Evolutionary conservation across 345 rosid species (phyloP).

Genomic region (Lenwebbia sp.): DNA sequence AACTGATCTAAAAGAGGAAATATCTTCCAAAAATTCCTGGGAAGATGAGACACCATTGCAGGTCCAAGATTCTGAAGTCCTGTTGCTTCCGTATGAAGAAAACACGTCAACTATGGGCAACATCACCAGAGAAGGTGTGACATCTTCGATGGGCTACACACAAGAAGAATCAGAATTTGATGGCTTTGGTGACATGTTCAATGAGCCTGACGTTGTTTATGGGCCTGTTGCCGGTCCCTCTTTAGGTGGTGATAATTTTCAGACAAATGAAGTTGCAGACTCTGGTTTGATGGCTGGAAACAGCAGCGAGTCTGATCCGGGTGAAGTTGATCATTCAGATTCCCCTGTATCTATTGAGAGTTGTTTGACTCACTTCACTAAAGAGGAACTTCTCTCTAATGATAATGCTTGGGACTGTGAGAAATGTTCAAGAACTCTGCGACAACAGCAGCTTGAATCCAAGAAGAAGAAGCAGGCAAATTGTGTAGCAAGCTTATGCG

Average conservation of each 20-base stretch:
- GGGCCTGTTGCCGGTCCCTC: conserved; percentile 57
- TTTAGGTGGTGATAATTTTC: conserved; percentile 7
- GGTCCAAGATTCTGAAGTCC: conserved; percentile 57
- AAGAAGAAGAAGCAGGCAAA: conserved; percentile 22
- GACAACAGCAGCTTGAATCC: conserved; percentile 10
- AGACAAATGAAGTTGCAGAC: conserved; percentile 26
- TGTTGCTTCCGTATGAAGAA: conserved; percentile 71
- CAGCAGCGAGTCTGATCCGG: conserved; percentile 88
- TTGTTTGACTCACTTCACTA: conserved; percentile 74
- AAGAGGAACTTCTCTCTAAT: conserved; percentile 71
- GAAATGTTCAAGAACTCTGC: conserved; percentile 57
- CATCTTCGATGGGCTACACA: conserved; percentile 37
- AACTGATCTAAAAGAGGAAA: conserved; percentile 20
- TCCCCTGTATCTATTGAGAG: conserved; percentile 88
- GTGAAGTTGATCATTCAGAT: conserved; percentile 79
- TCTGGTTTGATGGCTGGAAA: conserved; percentile 38
- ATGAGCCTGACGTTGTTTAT: conserved; percentile 59
- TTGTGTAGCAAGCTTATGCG: conserved; percentile 1
- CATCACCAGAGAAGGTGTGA: conserved; percentile 20
- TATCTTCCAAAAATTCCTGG: conserved; percentile 48
- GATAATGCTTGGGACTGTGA: conserved; percentile 99
- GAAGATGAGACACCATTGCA: conserved; percentile 51
- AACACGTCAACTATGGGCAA: conserved; percentile 21
- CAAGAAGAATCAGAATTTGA: conserved; percentile 60
- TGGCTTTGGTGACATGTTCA: conserved; percentile 82